These are phyloP conservation scores for Yarrowia deformans DNA, from an alignment of 805 yeast genomes.

Conservation along the genomic window DNA sequence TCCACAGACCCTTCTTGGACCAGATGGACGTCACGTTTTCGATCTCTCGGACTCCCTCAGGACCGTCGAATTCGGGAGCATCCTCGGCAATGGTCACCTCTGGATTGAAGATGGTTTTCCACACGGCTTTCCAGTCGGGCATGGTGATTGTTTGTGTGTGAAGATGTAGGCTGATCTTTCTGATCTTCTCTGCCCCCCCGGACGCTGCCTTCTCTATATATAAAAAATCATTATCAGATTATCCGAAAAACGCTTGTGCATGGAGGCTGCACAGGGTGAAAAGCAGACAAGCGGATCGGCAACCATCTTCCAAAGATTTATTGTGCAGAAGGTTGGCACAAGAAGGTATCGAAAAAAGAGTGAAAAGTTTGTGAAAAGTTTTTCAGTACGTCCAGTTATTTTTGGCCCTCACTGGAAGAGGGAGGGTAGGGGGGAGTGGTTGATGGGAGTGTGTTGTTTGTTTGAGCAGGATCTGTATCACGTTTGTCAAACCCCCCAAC, in stretches of 20 bases:
- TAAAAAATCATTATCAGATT: constrained; percentile 4
- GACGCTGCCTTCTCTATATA: background rate
- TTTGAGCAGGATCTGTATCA: too few species aligned
- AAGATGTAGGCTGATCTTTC: background rate
- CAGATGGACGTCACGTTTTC: constrained; percentile 38
- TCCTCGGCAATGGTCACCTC: constrained; percentile 21
- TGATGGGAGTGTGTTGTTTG: too few species aligned
- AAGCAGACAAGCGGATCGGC: constrained; percentile 9
- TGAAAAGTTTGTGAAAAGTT: background rate
- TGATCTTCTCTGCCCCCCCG: background rate
- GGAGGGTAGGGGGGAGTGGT: too few species aligned
- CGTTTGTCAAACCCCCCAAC: too few species aligned
- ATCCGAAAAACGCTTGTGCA: constrained; percentile 26
- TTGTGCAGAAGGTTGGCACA: background rate
- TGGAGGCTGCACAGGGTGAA: background rate
- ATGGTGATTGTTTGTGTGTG: background rate
- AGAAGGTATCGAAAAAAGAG: background rate
- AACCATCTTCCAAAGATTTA: background rate
- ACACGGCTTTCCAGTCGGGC: constrained; percentile 13
- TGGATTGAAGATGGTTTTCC: constrained; percentile 37
- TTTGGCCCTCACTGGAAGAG: background rate
- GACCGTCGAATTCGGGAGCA: constrained; percentile 20
- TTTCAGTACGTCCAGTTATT: background rate
- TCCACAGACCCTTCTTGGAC: constrained; percentile 40
- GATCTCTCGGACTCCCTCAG: constrained; percentile 39